Base-by-base conservation (phyloP, 306 rosid genomes). In the Prunus armeniaca region DNA sequence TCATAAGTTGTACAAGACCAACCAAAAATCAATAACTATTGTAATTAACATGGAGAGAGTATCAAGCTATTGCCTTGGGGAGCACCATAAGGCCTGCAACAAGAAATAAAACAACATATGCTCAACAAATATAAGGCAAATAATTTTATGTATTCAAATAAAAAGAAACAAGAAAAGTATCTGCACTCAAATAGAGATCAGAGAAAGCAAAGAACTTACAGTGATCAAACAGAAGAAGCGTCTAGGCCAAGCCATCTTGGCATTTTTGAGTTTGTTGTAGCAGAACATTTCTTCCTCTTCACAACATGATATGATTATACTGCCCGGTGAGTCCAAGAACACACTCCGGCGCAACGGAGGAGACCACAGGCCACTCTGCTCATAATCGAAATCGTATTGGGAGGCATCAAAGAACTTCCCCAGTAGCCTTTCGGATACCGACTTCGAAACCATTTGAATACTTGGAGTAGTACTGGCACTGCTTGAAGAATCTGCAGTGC, bases 361-460 rank as follows among this genome's bases (percentile, higher is more conserved):
- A 73, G 93, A 89, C 93, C 93, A 89, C 77, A 89, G 60, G 13
- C 89, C 78, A 75, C 93, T 89, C 70, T 89, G 79, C 78, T 82
- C 69, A 45, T 82, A 85, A 60, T 85, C 88, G 32, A 85, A 89
- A 68, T 83, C 88, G 51, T 79, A 85, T 57, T 89, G 81, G 18
- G 89, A 81, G 13, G 89, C 85, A 45, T 89, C 86, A 51, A 83
- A 89, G 84, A 87, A 87, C 79, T 89, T 89, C 45, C 89, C 89
- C 17, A 89, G 76, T 50, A 89, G 91, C 75, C 93, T 86, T 4
- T 89, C 91, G 1, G 93, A 89, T 12, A 78, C 81, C 13, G 91
- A 81, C 63, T 87, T 82, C 2, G 93, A 83, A 27, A 89, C 89
- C 41, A 83, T 68, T 68, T 83, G 91, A 73, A 80, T 55, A 47